Evolutionary conservation across 371 early-diverging fungal species (phyloP).

Genomic region (Mortierella polycephala): DNA sequence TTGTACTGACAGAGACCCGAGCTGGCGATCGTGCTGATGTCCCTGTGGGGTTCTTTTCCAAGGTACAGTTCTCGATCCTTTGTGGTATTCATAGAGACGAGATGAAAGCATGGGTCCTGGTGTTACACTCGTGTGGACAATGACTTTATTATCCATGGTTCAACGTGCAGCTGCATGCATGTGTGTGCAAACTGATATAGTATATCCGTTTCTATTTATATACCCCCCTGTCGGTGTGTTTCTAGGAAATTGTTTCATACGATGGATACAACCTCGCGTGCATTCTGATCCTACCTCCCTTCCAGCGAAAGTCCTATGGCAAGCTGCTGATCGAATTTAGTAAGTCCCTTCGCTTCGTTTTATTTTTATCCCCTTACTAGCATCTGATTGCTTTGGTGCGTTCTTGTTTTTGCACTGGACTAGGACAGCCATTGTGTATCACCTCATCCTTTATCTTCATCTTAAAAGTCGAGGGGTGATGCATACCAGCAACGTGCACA

Average conservation of each 20-base stretch:
- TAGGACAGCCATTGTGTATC: too few relatives aligned
- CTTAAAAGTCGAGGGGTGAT: too few relatives aligned
- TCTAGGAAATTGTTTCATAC: constrained; percentile 75
- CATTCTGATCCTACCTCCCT: constrained; percentile 86
- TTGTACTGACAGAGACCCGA: constrained; percentile 86
- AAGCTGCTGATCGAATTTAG: constrained; percentile 89
- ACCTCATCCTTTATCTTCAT: not conserved
- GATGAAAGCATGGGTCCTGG: too few relatives aligned
- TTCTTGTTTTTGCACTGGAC: constrained; percentile 1
- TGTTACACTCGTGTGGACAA: too few relatives aligned
- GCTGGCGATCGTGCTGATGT: constrained; percentile 56
- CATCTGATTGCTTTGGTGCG: not conserved
- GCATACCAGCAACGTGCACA: not conserved
- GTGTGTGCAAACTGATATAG: too few relatives aligned
- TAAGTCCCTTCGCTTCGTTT: constrained; percentile 41
- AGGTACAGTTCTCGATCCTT: constrained; percentile 47
- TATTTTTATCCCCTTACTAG: not conserved
- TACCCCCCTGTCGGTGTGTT: not conserved
- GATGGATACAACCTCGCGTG: constrained; percentile 91
- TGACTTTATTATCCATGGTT: constrained; percentile 1
- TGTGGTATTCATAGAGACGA: too few relatives aligned
- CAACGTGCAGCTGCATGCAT: not conserved
- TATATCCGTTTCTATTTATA: not conserved
- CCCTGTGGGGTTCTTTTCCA: constrained; percentile 78
- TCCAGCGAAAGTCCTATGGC: constrained; percentile 89